Conservation (phyloP, 176 grass and related monocot species). For the Zizania latifolia region DNA sequence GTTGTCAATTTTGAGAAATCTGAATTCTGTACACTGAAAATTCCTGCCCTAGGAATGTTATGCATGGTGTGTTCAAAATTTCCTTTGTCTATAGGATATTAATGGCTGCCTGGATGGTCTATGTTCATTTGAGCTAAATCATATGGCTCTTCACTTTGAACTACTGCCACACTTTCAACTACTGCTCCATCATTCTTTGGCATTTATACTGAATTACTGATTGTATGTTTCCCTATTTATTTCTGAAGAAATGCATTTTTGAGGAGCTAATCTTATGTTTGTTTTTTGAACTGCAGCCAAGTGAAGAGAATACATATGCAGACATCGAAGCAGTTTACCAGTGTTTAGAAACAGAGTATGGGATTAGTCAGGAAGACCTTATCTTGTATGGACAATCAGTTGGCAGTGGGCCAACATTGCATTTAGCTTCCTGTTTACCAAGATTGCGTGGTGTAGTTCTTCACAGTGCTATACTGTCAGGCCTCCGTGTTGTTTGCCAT, state of each 20-base stretch:
- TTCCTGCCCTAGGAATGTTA: no score
- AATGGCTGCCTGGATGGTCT: background rate
- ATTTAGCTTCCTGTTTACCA: conserved; percentile 79
- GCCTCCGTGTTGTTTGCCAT: conserved; percentile 91
- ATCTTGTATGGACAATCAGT: conserved; percentile 99
- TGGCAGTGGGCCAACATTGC: conserved; percentile 89
- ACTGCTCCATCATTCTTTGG: background rate
- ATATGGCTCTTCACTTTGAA: background rate
- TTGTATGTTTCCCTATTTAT: background rate
- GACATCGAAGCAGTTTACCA: conserved; percentile 98
- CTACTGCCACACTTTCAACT: conserved; percentile 23
- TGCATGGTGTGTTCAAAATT: no score
- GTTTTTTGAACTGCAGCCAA: conserved; percentile 57
- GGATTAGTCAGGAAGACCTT: conserved; percentile 91
- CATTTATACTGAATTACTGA: background rate
- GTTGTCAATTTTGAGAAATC: no score
- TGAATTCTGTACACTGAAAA: background rate
- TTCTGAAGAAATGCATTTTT: background rate
- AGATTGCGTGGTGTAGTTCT: conserved; percentile 91
- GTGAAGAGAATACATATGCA: conserved; percentile 93
- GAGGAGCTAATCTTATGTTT: conserved; percentile 23
- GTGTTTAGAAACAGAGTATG: conserved; percentile 88
- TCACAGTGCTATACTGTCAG: conserved; percentile 95
- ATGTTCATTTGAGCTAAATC: conserved; percentile 15
- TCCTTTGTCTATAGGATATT: no score